Conservation (phyloP, 306 rosid species). For the Quercus variabilis region DNA sequence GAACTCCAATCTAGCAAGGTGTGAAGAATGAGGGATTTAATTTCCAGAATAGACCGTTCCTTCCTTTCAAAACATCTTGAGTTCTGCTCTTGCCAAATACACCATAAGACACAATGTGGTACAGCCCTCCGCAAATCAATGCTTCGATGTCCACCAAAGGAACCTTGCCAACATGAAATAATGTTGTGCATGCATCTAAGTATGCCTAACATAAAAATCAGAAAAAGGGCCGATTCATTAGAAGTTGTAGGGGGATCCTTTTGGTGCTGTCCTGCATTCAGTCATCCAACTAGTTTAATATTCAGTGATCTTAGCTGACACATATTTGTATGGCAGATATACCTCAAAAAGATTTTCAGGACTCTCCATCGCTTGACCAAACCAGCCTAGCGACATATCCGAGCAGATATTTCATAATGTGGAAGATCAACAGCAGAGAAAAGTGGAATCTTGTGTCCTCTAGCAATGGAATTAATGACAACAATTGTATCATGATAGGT, state of each 20-base stretch:
- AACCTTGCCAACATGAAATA: neutral
- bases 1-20: too few relatives aligned
- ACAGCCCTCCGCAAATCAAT: too few relatives aligned
- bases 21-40: too few relatives aligned
- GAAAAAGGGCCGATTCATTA: neutral
- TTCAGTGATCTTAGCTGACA: neutral
- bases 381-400: slow-evolving; percentile 84
- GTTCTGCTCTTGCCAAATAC: too few relatives aligned
- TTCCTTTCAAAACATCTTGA: too few relatives aligned
- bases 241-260: neutral
- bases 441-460: slow-evolving; percentile 98
- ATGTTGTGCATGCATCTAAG: neutral
- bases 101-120: too few relatives aligned
- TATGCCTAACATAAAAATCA: neutral
- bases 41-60: too few relatives aligned
- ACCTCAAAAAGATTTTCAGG: slow-evolving; percentile 89
- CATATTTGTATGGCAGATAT: slow-evolving; percentile 17
- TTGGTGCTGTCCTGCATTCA: neutral
- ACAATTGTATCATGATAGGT: slow-evolving; percentile 56
- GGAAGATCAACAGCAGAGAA: slow-evolving; percentile 99
- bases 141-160: too few relatives aligned
- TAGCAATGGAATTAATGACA: slow-evolving; percentile 96
- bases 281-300: slow-evolving; percentile 3
- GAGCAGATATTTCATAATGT: slow-evolving; percentile 54
- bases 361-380: slow-evolving; percentile 92